Base-by-base conservation (phyloP, 2,329 filamentous ascomycete species). In the Trichoderma sp. region DNA sequence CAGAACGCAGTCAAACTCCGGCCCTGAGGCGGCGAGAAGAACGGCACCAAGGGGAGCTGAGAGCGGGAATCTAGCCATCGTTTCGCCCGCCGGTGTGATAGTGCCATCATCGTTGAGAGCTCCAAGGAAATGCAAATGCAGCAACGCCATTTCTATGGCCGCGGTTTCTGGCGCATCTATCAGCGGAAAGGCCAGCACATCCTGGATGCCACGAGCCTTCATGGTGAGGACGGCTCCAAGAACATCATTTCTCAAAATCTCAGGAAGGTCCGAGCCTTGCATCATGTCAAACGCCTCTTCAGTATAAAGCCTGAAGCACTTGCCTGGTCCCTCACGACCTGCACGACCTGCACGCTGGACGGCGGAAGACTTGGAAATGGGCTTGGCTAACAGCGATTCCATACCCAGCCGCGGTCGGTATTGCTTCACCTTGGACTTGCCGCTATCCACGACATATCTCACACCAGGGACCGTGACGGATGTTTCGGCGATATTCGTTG, bases 401-500 rank as follows among this genome's bases (percentile, higher is more conserved):
- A 99, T 89, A 5, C 94, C 94, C 0, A 98, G 85, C 0, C 90
- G 87, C 19, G 91, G 88, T 16, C 94, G 91, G 77, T 94, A 99
- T 73, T 97, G 92, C 80, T 97, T 97, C 72, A 96, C 87, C 78
- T 99, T 99, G 10, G 92, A 92, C 76, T 97, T 97, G 57, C 96
- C 96, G 68, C 92, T 92, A 77, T 99, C 96, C 24, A 99, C 87
- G 11, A 99, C 95, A 74, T 92, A 96, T 5, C 93, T 89, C 7
- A 99, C 94, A 2, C 96, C 96, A 0, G 95, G 92, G 0, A 99
- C 94, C 0, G 96, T 99, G 70, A 99, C 92, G 1, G 96, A 98
- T 0, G 96, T 98, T 79, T 99, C 96, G n/a, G 96, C 96, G 75
- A 99, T 98, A 76, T 99, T 99, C 16, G 96, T 99, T 0, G 94